A percentile compares a stretch with the other conserved stretches of the same genome.
Evolutionary conservation across 2,329 filamentous ascomycete species (phyloP).

Genomic region (Pestalotiopsis fici): DNA sequence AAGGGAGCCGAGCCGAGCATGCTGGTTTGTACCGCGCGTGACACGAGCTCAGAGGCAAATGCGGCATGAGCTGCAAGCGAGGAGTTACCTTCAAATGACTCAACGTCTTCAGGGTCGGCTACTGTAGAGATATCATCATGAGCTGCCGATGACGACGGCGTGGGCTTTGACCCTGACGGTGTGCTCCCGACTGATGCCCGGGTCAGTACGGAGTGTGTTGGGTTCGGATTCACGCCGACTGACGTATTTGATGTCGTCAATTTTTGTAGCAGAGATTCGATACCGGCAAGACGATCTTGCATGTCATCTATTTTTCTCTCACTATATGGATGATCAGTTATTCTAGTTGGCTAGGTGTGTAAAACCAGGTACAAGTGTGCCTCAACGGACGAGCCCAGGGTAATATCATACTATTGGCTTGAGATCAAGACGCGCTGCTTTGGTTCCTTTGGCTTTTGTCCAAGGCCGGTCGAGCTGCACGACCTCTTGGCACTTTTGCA

Average conservation of each 20-base stretch:
- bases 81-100: conserved; percentile 42
- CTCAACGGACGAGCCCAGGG: neutral
- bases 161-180: neutral
- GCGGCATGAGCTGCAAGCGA: conserved; percentile 46
- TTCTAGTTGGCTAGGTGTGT: neutral
- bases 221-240: neutral
- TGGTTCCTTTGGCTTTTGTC: conserved; percentile 55
- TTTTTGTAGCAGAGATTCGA: conserved; percentile 37
- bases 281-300: conserved; percentile 37
- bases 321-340: conserved; percentile 29
- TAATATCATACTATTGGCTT: conserved; percentile 57
- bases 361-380: neutral
- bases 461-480: conserved; percentile 56
- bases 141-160: conserved; percentile 31
- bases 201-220: neutral
- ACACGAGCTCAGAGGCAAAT: conserved; percentile 46
- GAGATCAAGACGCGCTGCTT: conserved; percentile 60
- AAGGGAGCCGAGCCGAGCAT: conserved; percentile 9
- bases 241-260: conserved; percentile 16
- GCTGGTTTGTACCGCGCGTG: conserved; percentile 30
- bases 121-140: conserved; percentile 41
- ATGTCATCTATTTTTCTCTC: conserved; percentile 52
- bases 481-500: conserved; percentile 53
- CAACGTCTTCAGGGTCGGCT: conserved; percentile 58
- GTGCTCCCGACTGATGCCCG: neutral